Conservation (phyloP, 1,284 basidiomycete species). For the Cutaneotrichosporon sp. region DNA sequence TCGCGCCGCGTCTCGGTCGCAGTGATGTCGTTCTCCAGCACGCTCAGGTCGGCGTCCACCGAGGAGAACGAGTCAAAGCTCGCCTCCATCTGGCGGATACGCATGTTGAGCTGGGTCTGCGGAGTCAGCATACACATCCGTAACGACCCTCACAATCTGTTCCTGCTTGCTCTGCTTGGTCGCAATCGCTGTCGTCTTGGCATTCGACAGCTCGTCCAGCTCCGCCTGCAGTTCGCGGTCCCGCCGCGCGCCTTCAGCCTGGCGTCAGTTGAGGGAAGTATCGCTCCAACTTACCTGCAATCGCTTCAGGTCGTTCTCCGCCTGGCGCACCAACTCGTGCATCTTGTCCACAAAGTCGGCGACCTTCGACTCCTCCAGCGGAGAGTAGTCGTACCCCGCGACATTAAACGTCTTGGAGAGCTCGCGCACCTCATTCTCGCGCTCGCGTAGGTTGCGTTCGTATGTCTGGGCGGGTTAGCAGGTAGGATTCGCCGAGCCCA, state of each 20-base stretch:
- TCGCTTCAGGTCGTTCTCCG: conserved; percentile 37
- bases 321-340: conserved; percentile 33
- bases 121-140: background rate
- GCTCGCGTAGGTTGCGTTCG: conserved; percentile 63
- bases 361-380: conserved; percentile 38
- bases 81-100: conserved; percentile 52
- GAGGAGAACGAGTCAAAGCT: conserved; percentile 57
- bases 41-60: conserved; percentile 57
- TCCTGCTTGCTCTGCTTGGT: conserved; percentile 51
- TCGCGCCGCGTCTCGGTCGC: conserved; percentile 60
- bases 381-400: conserved; percentile 59
- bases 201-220: conserved; percentile 29
- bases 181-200: conserved; percentile 31
- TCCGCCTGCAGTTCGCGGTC: conserved; percentile 42
- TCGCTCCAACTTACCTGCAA: conserved; percentile 13
- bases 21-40: conserved; percentile 60
- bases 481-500: conserved; percentile 5
- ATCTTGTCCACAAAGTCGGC: conserved; percentile 38
- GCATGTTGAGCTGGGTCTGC: conserved; percentile 32
- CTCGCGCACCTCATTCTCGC: conserved; percentile 68
- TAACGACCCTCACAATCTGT: conserved; percentile 65
- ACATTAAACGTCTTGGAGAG: conserved; percentile 66
- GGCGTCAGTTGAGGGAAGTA: conserved; percentile 9
- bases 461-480: conserved; percentile 58
- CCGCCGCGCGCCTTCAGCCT: conserved; percentile 30